A percentile compares a stretch with the other conserved stretches of the same genome.
Conservation (phyloP, 208 protist genomes). For the Wallacemonas sp. region DNA sequence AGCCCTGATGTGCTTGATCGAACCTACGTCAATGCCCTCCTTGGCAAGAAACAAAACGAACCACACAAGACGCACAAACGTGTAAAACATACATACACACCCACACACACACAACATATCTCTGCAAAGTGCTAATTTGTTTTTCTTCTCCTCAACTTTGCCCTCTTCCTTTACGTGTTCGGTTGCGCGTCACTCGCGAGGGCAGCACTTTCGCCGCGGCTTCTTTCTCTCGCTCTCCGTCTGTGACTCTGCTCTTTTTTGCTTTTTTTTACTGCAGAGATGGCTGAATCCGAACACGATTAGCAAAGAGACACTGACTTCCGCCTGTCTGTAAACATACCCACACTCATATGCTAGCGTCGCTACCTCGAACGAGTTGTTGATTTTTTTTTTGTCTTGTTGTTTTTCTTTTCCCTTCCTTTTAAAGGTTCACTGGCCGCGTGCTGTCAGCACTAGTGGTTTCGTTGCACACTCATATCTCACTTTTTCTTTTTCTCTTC, state of each 20-base stretch:
- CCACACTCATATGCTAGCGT: neutral
- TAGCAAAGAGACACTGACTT: no score
- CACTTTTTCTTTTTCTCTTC: slow-evolving; percentile 4
- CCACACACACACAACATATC: neutral
- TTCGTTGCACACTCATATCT: no score
- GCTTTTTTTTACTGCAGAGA: slow-evolving; percentile 6
- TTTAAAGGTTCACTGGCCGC: neutral
- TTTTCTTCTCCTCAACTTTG: slow-evolving; percentile 14
- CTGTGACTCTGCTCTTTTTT: slow-evolving; percentile 4
- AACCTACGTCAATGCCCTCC: no score
- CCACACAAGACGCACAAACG: neutral
- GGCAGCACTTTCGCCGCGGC: neutral
- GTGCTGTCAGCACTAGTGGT: no score
- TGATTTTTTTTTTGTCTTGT: neutral
- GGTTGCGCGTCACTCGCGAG: no score
- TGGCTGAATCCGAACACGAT: no score
- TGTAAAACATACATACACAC: neutral
- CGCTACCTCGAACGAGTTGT: neutral
- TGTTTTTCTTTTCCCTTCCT: neutral
- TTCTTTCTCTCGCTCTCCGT: neutral
- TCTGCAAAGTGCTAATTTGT: no score
- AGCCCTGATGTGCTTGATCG: no score
- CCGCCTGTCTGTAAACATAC: no score
- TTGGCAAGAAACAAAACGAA: slow-evolving; percentile 19
- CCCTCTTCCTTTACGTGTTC: no score